Evolutionary conservation across 257 asterid genomes (phyloP), one percentile per base, ranked within the genome.

Genomic region (Nicotiana noctiflora): DNA sequence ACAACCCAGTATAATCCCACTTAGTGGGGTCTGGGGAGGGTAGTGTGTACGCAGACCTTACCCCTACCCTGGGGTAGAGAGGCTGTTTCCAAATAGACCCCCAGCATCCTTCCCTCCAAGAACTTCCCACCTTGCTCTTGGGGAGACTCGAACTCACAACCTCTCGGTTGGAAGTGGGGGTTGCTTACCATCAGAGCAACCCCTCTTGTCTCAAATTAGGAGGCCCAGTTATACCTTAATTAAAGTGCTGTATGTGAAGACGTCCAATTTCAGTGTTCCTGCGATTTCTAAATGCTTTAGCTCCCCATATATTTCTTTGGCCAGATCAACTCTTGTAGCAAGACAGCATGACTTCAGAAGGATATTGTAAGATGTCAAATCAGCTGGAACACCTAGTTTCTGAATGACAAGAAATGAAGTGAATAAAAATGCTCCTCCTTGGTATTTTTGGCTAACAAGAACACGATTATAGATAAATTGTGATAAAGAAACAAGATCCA

Each of bases 211-310:
- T n/a, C n/a, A n/a, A n/a, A n/a, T n/a, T n/a, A n/a, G n/a, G 77
- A 70, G 75, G 44, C 44, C 31, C 19, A 80, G 66, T 51, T 64
- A 65, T 86, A 95, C 99, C 96, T 95, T 93, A 56, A 95, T 88
- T 84, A 95, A 93, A 77, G 99, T 91, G 90, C 98, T 93, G 89
- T 93, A 95, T 15, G 99, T 95, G 92, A 93, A 92, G 85, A 91
- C 96, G 84, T 95, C 99, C 91, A 91, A 82, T 80, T 90, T 90
- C 82, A 95, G 64, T 34, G 79, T 89, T 78, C 98, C 98, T 81
- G 76, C 82, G 7, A 85, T 76, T 86, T 95, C 97, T 90, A 93
- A 84, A 31, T 77, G 79, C 84, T 80, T 88, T 55, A 92, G 89
- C 82, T 86, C 88, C 84, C 81, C 87, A 84, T 93, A 95, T 70